Evolutionary conservation across 1,284 basidiomycete genomes (phyloP), one percentile per base, ranked within the genome.

Genomic region (Microbotryomycetes sp.): DNA sequence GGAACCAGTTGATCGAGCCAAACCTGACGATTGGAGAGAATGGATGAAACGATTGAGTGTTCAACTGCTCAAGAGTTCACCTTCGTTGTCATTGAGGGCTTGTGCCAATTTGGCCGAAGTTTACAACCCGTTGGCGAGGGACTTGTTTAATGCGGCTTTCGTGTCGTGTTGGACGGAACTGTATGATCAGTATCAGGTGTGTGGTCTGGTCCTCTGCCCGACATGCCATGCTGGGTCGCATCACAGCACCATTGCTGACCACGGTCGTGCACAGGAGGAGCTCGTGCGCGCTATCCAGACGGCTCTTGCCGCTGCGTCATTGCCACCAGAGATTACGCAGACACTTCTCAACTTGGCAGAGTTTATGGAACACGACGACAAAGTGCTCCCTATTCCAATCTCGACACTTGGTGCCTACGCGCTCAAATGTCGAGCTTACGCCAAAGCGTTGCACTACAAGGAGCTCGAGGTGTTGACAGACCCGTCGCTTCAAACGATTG

Each of bases 361-460:
- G 76, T 98, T 98, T 75, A 97, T 98, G 90, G 96, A 98, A 77
- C 96, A 97, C 72, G 94, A 98, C 76, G 96, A 98, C 76, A 97
- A 97, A 75, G 84, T 90, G 1, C 80, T 98, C 1, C 92, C 92
- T 0, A 97, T 98, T 69, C 92, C 97, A 71, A 87, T 94, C 67
- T 85, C 89, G 55, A 89, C 89, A 15, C 83, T 98, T 5, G 96
- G 96, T 56, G 90, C 94, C 74, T 92, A 94, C 73, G 89, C 96
- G 0, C 85, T 90, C 78, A 89, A 88, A 69, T 93, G 91, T 77
- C 88, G 92, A 76, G 93, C 93, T 1, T 97, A 94, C 71, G 96
- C 96, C 15, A 98, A 98, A 75, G 94, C 96, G 0, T 81, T 99
- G 47, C 96, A 99, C 76, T 98, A 98, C 81, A 98, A 98, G 76